phyloP scores from a whole-genome alignment of 192 early-diverging fungal species.

The Thoreauomyces humboldtii region DNA sequence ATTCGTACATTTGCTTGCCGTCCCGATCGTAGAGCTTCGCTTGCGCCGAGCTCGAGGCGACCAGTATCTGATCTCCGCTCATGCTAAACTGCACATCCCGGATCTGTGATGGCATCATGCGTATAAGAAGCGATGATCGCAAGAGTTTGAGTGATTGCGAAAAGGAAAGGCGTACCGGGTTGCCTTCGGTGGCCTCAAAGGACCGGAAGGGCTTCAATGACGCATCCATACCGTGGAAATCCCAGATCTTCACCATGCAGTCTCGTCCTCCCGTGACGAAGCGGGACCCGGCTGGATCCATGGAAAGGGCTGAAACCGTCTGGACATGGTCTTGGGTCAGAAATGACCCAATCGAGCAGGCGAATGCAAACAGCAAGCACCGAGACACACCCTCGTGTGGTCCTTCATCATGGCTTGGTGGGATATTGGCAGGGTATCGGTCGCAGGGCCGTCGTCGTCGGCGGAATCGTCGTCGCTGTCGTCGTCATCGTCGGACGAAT shows the following conservation, averaged over 20 bases:
- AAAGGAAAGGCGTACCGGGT: slow-evolving; percentile 50
- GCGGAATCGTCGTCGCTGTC: slow-evolving; percentile 24
- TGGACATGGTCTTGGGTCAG: slow-evolving; percentile 30
- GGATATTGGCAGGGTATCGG: slow-evolving; percentile 58
- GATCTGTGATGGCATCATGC: slow-evolving; percentile 44
- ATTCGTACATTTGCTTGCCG: slow-evolving; percentile 58
- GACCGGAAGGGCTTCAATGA: slow-evolving; percentile 72
- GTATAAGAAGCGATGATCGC: too few species aligned
- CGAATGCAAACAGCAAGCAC: neutral
- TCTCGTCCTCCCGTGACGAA: slow-evolving; percentile 80
- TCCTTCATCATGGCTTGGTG: slow-evolving; percentile 66
- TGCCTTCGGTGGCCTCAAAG: slow-evolving; percentile 74
- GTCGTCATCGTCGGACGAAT: slow-evolving; percentile 38
- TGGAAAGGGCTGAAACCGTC: slow-evolving; percentile 74
- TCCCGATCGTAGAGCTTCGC: slow-evolving; percentile 77
- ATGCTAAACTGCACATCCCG: slow-evolving; percentile 75
- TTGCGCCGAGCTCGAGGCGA: slow-evolving; percentile 71
- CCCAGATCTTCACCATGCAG: slow-evolving; percentile 84
- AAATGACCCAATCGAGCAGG: neutral
- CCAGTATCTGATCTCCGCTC: slow-evolving; percentile 73
- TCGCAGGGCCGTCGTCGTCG: too few species aligned
- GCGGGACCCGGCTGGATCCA: slow-evolving; percentile 79
- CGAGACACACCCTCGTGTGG: slow-evolving; percentile 57
- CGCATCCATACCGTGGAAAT: slow-evolving; percentile 87
- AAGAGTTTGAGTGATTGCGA: too few species aligned